These are phyloP conservation scores for Massarina eburnea DNA, from an alignment of 2,329 filamentous ascomycete genomes.

Conservation along the genomic window DNA sequence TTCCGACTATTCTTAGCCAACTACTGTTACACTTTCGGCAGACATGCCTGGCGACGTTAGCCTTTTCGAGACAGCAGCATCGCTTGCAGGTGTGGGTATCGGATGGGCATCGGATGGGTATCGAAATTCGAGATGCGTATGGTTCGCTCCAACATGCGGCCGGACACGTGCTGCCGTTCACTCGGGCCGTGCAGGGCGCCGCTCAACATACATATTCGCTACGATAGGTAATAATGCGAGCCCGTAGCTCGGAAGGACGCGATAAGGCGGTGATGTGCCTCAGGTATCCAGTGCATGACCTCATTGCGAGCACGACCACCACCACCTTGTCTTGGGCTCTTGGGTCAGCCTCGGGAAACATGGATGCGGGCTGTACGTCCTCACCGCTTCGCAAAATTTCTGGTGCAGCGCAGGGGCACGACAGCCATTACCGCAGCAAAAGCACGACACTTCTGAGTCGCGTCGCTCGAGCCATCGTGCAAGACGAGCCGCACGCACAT, in stretches of 20 bases:
- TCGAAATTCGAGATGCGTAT: no score
- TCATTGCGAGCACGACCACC: background rate
- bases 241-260: conserved; percentile 12
- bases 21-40: no score
- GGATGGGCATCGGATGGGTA: no score
- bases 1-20: no score
- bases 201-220: conserved; percentile 11
- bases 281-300: conserved; percentile 1
- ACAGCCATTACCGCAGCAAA: background rate
- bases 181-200: conserved; percentile 5
- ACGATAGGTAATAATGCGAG: conserved; percentile 16
- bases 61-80: no score
- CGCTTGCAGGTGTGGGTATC: no score
- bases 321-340: background rate
- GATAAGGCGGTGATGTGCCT: conserved; percentile 25
- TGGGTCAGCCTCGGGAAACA: no score
- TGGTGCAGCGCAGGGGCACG: background rate
- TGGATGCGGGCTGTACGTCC: background rate
- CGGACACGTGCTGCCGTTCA: conserved; percentile 2
- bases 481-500: background rate
- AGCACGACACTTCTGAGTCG: background rate
- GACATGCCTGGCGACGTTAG: no score
- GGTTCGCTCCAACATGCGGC: background rate
- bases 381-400: background rate
- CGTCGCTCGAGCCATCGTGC: background rate